phyloP scores from a whole-genome alignment of 2,329 filamentous ascomycete species.

The Claviceps cyperi region DNA sequence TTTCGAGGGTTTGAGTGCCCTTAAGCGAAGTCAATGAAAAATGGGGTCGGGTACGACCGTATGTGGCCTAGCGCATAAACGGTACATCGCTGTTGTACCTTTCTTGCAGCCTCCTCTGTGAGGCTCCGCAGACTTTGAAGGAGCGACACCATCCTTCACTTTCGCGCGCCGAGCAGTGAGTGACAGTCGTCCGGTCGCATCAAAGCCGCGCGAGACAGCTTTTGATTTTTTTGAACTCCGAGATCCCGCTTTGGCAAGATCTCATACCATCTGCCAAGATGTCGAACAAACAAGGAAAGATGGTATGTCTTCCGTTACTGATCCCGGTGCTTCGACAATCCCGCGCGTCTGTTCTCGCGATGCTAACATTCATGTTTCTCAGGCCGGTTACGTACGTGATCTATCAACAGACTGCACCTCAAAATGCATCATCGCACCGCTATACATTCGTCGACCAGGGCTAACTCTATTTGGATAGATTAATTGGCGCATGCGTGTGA shows the following conservation, averaged over 20 bases:
- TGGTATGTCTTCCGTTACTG: slow-evolving; percentile 52
- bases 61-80: slow-evolving; percentile 13
- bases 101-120: slow-evolving; percentile 22
- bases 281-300: slow-evolving; percentile 88
- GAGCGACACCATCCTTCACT: slow-evolving; percentile 15
- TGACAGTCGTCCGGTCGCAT: slow-evolving; percentile 22
- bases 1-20: slow-evolving; percentile 28
- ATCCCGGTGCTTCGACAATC: slow-evolving; percentile 20
- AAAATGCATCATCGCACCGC: slow-evolving; percentile 3
- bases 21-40: slow-evolving; percentile 16
- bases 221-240: slow-evolving; percentile 27
- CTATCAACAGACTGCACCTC: neutral
- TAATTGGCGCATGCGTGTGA: slow-evolving; percentile 98
- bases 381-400: slow-evolving; percentile 59
- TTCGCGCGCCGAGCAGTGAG: slow-evolving; percentile 30
- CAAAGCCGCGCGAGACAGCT: slow-evolving; percentile 22
- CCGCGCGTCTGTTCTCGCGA: slow-evolving; percentile 27
- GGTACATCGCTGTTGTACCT: slow-evolving; percentile 20
- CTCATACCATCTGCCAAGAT: slow-evolving; percentile 17
- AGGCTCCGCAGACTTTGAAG: slow-evolving; percentile 31
- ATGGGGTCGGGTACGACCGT: slow-evolving; percentile 6
- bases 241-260: slow-evolving; percentile 19
- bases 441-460: slow-evolving; percentile 14
- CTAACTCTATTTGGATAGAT: slow-evolving; percentile 43
- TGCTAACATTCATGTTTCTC: slow-evolving; percentile 42